Conservation (phyloP, 306 rosid genomes). For the Aeschynomene evenia region DNA sequence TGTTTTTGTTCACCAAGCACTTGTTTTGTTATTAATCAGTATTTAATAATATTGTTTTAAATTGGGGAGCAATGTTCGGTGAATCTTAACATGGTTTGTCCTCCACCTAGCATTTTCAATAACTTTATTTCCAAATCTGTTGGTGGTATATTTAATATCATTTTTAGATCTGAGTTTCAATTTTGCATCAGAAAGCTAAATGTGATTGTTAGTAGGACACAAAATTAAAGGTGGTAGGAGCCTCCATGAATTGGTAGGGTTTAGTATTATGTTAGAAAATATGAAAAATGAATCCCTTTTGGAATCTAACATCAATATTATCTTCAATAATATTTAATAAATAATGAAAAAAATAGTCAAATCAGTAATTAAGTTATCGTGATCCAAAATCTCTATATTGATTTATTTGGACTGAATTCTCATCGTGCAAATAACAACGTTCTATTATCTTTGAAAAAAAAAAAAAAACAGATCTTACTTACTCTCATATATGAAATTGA, state of each 20-base stretch:
- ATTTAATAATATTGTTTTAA: not conserved
- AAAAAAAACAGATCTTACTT: not conserved
- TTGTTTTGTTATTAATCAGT: not conserved
- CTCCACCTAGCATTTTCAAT: not conserved
- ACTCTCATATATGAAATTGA: not conserved
- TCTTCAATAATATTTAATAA: no score
- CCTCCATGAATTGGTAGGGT: slow-evolving; percentile 28
- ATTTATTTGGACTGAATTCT: no score
- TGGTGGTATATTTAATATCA: slow-evolving; percentile 22
- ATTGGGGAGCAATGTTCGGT: not conserved
- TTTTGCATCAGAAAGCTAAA: slow-evolving; percentile 19
- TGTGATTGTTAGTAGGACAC: not conserved
- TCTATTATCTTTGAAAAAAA: not conserved
- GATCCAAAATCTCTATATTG: no score
- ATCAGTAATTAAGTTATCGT: no score
- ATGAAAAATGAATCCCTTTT: not conserved
- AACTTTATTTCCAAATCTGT: not conserved
- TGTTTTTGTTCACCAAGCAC: no score
- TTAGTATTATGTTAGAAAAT: not conserved
- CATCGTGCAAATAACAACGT: no score
- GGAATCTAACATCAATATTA: no score
- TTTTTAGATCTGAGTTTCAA: slow-evolving; percentile 1
- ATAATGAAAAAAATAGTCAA: no score
- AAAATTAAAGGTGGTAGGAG: not conserved
- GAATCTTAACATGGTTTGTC: not conserved